phyloP scores from a whole-genome alignment of 2,329 filamentous ascomycete genomes.

The Colletotrichum coccodes region DNA sequence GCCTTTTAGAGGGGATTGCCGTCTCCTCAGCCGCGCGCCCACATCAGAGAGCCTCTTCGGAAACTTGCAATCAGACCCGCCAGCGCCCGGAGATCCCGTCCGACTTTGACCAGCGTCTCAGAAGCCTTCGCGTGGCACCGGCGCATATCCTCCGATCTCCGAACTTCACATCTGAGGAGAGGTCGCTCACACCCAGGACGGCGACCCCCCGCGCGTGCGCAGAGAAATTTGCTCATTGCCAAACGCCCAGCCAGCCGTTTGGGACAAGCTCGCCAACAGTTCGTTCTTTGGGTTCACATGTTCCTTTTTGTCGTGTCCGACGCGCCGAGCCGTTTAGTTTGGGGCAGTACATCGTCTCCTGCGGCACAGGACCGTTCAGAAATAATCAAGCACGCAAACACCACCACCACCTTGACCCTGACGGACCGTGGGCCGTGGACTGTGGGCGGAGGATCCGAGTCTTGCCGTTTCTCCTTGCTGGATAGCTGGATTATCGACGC shows the following conservation, averaged over 20 bases:
- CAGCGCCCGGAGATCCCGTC: slow-evolving; percentile 1
- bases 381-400: neutral
- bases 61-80: neutral
- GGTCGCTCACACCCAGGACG: neutral
- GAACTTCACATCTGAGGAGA: neutral
- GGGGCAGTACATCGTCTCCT: slow-evolving; percentile 8
- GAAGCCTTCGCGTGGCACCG: neutral
- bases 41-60: neutral
- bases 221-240: neutral
- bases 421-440: neutral
- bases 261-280: neutral
- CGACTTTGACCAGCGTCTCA: neutral
- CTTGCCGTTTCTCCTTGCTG: neutral
- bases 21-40: neutral
- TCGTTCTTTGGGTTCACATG: neutral
- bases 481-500: neutral
- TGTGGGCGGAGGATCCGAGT: neutral
- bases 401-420: neutral
- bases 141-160: slow-evolving; percentile 11
- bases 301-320: neutral
- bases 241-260: neutral
- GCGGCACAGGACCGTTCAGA: neutral
- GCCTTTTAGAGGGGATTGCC: neutral
- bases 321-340: slow-evolving; percentile 2
- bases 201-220: neutral